Evolutionary conservation across 192 early-diverging fungal genomes (phyloP).

Genomic region (Coemansia sp.): DNA sequence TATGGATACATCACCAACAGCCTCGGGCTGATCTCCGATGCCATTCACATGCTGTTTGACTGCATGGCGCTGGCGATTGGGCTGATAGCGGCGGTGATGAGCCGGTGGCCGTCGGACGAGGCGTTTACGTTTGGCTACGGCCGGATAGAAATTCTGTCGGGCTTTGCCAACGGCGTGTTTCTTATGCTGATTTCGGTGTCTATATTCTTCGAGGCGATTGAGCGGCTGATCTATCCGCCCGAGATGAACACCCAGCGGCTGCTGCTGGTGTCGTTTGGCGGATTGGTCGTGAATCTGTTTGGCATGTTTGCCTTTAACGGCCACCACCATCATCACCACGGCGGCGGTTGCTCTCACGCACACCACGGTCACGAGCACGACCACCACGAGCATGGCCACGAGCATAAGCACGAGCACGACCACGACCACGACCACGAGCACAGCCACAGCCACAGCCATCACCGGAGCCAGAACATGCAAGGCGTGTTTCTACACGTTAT

Average conservation of each 20-base stretch:
- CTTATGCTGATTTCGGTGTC: conserved; percentile 82
- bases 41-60: conserved; percentile 98
- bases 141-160: conserved; percentile 87
- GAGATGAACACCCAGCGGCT: conserved; percentile 82
- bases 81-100: conserved; percentile 82
- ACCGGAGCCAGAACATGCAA: conserved; percentile 80
- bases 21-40: conserved; percentile 90
- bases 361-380: conserved; percentile 24
- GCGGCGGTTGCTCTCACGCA: conserved; percentile 2
- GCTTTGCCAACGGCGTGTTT: conserved; percentile 90
- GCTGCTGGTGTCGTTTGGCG: conserved; percentile 82
- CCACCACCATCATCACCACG: conserved; percentile 66
- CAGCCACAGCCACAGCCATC: conserved; percentile 42
- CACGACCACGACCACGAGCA: conserved; percentile 57
- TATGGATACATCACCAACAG: conserved; percentile 80
- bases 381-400: conserved; percentile 54
- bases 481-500: conserved; percentile 94
- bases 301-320: conserved; percentile 89
- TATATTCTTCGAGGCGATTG: conserved; percentile 89
- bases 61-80: conserved; percentile 86
- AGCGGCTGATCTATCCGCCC: conserved; percentile 79
- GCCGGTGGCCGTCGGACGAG: conserved; percentile 83
- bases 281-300: conserved; percentile 87
- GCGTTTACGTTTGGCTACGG: conserved; percentile 71
- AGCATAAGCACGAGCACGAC: conserved; percentile 54